Evolutionary conservation across 1,284 basidiomycete species (phyloP), one percentile per base, ranked within the genome.

Genomic region (Rhizoctonia solani): DNA sequence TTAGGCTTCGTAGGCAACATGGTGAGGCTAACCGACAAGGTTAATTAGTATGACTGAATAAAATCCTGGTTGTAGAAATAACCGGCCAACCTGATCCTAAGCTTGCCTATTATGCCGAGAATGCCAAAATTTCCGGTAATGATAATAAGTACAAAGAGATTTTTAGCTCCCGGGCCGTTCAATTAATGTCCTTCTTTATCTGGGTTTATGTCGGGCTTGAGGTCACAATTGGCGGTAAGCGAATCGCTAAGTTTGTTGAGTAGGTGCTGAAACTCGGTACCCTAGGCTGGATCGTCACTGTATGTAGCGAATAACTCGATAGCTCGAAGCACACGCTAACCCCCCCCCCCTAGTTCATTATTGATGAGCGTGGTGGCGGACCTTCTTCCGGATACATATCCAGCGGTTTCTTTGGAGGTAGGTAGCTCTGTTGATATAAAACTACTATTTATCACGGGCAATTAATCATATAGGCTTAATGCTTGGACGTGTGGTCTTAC

Each of bases 1-100:
- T 90, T 76, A 78, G 80, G 5, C 75, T 84, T 16, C 81, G 83
- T 70, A 79, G 75, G 4, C 85, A 86, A 70, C 84, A 89, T 70
- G 65, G 69, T 69, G 29, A 27, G 68, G 29, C 39, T 14, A 37
- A 11, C 41, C 19, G 27, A 34, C 13, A 27, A 13, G n/a, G 32
- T 16, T 46, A 6, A 39, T 8, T 39, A 16, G 16, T 39, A 39
- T 16, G 37, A 54, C 27, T 49, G 25, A 46, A 34, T 39, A 16
- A 39, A 16, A 8, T 8, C 37, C 16, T 8, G 16, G 4, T 14
- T 16, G 3, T 23, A 61, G 46, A 61, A 32, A 61, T 61, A n/a
- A n/a, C n/a, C n/a, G n/a, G n/a, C n/a, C n/a, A n/a, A 21, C 46
- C 50, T 1, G 56, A 30, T 13, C 47, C 34, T 19, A 11, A 23